These are phyloP conservation scores for Brettanomyces anomalus DNA, from an alignment of 805 yeast species.

Conservation along the genomic window DNA sequence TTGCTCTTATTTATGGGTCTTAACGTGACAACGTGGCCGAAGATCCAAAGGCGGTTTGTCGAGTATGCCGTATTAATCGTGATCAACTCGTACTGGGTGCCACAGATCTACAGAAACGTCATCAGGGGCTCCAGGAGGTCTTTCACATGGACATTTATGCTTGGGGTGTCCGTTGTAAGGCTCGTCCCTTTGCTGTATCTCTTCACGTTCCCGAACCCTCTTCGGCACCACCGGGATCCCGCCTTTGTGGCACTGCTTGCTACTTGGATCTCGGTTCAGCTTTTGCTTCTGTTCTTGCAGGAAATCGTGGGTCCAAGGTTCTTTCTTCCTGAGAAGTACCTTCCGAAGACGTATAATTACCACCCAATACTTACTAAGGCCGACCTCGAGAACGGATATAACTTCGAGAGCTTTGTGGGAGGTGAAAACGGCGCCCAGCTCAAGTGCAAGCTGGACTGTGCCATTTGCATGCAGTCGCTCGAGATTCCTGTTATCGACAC, in stretches of 20 bases:
- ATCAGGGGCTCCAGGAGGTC: constrained; percentile 59
- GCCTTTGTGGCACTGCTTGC: constrained; percentile 36
- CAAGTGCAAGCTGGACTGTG: constrained; percentile 59
- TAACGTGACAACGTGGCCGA: constrained; percentile 58
- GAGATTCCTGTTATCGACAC: constrained; percentile 40
- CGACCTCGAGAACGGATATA: constrained; percentile 58
- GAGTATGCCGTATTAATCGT: constrained; percentile 47
- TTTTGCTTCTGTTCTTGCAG: constrained; percentile 51
- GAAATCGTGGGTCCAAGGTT: constrained; percentile 69
- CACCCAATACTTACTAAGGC: constrained; percentile 55
- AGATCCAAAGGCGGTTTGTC: constrained; percentile 38
- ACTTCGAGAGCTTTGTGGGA: constrained; percentile 32
- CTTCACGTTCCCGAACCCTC: constrained; percentile 40
- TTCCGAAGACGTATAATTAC: constrained; percentile 81
- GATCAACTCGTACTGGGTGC: constrained; percentile 75
- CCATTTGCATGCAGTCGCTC: constrained; percentile 83
- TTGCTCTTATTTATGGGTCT: constrained; percentile 47
- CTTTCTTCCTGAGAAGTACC: constrained; percentile 63
- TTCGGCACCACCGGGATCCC: constrained; percentile 59
- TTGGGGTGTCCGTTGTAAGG: constrained; percentile 57
- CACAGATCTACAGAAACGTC: constrained; percentile 77
- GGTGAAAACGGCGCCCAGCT: constrained; percentile 19
- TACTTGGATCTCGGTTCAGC: constrained; percentile 54
- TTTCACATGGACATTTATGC: constrained; percentile 66
- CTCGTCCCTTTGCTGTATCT: constrained; percentile 59